Base-by-base conservation (phyloP, 768 basidiomycete species). In the Porpolomopsis calyptriformis region DNA sequence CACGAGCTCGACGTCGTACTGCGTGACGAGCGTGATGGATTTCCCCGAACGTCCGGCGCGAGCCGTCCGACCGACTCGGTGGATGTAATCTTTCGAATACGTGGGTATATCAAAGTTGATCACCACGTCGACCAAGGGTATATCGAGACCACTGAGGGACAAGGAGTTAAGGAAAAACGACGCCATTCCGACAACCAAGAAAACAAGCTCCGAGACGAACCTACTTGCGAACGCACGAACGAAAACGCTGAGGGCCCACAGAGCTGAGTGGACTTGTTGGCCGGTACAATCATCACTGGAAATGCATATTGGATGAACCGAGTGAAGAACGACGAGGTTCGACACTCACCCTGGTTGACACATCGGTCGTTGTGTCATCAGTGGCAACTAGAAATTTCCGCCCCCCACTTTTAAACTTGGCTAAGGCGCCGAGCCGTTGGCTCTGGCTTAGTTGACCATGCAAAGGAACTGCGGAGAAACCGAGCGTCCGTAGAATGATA, bases 61-160 rank as follows among this genome's bases (percentile, higher is more conserved):
- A 4, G 96, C 96, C 25, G 96, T 99, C 47, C 96, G 80, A 31
- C 96, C 96, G 8, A 99, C 96, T 36, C 96, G 81, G 60, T 99
- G 96, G 41, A 99, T 96, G 64, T 99, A 99, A 62, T 98, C 96
- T 69, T 99, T 98, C 12, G 93, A 97, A 61, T 98, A 89, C 1
- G 89, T 89, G 1, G 96, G 96, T 52, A 97, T 85, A 62, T 96
- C 93, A 62, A 89, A 99, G 65, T 99, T 99, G 64, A 99, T 88
- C 47, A 99, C 93, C 27, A 93, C 70, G 58, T 99, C 96, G 31
- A 99, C 96, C 22, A 84, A 78, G 9, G 93, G 92, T 49, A 99
- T 92, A 64, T 99, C 94, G 36, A 99, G 71, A 57, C 94, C 94
- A 54, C 91, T 87, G 54, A 41, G 36, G 10, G 14, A 36, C n/a